phyloP scores from a whole-genome alignment of 2,329 filamentous ascomycete genomes.

The Rachicladosporium sp. region DNA sequence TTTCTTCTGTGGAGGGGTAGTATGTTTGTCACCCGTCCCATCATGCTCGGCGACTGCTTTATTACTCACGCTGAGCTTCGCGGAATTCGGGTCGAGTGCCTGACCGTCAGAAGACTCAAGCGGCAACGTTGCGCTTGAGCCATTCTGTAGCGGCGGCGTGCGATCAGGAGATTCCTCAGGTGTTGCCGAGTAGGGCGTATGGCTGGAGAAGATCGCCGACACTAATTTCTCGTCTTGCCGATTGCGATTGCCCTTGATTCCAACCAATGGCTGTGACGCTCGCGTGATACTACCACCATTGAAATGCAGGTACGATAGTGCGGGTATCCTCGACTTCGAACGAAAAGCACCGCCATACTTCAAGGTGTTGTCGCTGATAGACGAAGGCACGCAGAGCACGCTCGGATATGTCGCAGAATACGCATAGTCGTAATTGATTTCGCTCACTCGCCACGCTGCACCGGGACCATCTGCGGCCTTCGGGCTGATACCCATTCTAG shows the following conservation, averaged over 20 bases:
- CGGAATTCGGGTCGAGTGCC: too few relatives aligned
- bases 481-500: constrained; percentile 72
- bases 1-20: constrained; percentile 8
- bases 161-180: constrained; percentile 8
- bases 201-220: constrained; percentile 76
- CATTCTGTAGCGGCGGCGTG: not conserved
- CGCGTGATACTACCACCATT: constrained; percentile 96
- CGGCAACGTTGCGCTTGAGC: too few relatives aligned
- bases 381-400: constrained; percentile 69
- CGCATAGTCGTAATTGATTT: constrained; percentile 78
- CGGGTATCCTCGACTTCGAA: constrained; percentile 77
- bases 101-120: too few relatives aligned
- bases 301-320: constrained; percentile 85
- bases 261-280: constrained; percentile 83
- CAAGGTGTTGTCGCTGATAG: constrained; percentile 91
- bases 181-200: constrained; percentile 11
- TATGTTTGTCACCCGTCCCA: too few relatives aligned
- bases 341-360: constrained; percentile 87
- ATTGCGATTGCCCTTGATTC: constrained; percentile 69
- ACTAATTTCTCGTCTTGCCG: constrained; percentile 93
- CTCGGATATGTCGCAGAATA: constrained; percentile 91
- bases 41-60: too few relatives aligned
- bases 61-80: too few relatives aligned
- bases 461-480: constrained; percentile 50
- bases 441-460: constrained; percentile 76